Evolutionary conservation across 768 basidiomycete genomes (phyloP), one percentile per base, ranked within the genome.

Genomic region (Mycena indigotica): DNA sequence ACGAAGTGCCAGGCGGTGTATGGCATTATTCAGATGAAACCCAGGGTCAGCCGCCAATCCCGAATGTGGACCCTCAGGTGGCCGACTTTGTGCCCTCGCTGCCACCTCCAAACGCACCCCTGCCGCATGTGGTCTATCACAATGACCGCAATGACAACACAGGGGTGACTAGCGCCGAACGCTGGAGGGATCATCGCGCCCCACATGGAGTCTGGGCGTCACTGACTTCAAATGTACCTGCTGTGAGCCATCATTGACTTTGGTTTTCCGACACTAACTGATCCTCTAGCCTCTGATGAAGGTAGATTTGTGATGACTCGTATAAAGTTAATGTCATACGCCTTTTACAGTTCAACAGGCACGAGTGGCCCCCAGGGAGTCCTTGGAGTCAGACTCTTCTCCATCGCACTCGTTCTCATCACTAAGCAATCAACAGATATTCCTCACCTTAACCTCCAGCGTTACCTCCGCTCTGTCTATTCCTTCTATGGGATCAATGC

Each of bases 401-500:
- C 32, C 32, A 35, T 50, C 29, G 49, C 45, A 25, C n/a, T 8
- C 8, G 17, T 35, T 17, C 32, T 8, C 10, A 8, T 17, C 32
- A 35, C 29, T 13, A 28, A 28, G 5, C 30, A 49, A 3, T 64
- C 62, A 35, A 8, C 35, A 76, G 77, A 68, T 35, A 65, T 78
- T 23, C 63, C 74, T 5, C 69, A 79, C 28, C 63, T 66, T 3
- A 67, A 70, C 45, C 29, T 77, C 29, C 65, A 69, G 53, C 67
- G 71, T 39, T 78, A 82, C 57, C 54, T 80, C 8, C 75, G 75
- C 19, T 67, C 73, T 1, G 81, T 77, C 53, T 75, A 77, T 5
- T 76, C 76, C 1, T 75, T 69, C 62, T 74, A 74, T 28, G 71
- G 73, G 17, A 56, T 80, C 21, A 79, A 79, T 64, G 72, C 68